Percentiles rank a stretch among this genome's conserved stretches.
Evolutionary conservation across 257 asterid genomes (phyloP).

Genomic region (Galeopsis tetrahit): DNA sequence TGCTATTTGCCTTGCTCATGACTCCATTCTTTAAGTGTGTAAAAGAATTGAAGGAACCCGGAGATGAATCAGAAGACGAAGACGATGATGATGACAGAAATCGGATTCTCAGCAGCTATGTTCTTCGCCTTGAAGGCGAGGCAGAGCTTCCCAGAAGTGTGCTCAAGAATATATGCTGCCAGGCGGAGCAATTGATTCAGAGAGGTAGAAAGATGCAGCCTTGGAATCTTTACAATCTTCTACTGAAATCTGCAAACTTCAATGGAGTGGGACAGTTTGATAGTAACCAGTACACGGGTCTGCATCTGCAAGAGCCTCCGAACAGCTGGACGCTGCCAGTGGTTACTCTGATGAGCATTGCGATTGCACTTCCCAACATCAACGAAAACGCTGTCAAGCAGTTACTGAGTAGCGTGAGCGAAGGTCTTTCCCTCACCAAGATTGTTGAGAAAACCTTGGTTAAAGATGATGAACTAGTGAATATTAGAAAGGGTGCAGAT

Average conservation of each 20-base stretch:
- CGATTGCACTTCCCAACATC: conserved; percentile 36
- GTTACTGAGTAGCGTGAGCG: conserved; percentile 34
- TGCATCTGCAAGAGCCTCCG: conserved; percentile 28
- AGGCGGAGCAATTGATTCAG: conserved; percentile 15
- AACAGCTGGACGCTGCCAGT: conserved; percentile 35
- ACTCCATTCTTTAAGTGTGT: background rate
- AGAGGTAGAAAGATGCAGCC: background rate
- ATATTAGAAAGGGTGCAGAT: conserved; percentile 32
- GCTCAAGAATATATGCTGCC: background rate
- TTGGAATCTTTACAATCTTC: background rate
- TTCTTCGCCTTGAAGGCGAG: conserved; percentile 50
- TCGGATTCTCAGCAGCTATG: conserved; percentile 9
- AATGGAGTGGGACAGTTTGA: conserved; percentile 29
- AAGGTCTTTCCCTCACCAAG: conserved; percentile 33
- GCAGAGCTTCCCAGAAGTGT: conserved; percentile 35
- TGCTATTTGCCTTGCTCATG: background rate
- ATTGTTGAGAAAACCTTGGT: conserved; percentile 32
- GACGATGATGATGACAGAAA: background rate
- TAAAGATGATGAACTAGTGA: background rate
- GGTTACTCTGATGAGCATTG: conserved; percentile 43
- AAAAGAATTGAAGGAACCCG: background rate
- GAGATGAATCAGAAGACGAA: background rate
- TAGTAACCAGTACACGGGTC: conserved; percentile 15
- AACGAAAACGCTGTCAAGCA: background rate
- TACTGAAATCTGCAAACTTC: background rate